Evolutionary conservation across 1,284 basidiomycete genomes (phyloP).

Genomic region (Boletus mariae): DNA sequence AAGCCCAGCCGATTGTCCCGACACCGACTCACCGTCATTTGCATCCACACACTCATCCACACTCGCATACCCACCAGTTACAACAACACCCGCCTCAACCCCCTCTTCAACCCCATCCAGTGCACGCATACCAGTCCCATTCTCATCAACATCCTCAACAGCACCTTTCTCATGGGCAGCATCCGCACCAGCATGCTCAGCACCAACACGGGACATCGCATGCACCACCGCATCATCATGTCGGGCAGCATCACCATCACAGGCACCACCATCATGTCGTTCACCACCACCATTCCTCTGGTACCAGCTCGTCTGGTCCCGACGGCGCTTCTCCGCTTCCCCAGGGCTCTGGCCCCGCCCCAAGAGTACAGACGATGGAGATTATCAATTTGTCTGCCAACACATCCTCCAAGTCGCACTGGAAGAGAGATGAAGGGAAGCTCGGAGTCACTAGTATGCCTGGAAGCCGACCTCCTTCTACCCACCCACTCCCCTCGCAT

Average conservation of each 20-base stretch:
- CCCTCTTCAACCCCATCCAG: conserved; percentile 20
- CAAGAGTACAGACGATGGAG: conserved; percentile 32
- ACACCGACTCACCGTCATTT: conserved; percentile 22
- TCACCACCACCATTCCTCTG: conserved; percentile 39
- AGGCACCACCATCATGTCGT: conserved; percentile 44
- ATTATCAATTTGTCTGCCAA: conserved; percentile 31
- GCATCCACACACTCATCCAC: conserved; percentile 23
- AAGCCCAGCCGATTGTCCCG: conserved; percentile 24
- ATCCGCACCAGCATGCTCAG: conserved; percentile 29
- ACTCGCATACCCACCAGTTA: conserved; percentile 22
- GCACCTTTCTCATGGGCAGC: conserved; percentile 29
- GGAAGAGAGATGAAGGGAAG: conserved; percentile 30
- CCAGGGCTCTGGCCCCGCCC: conserved; percentile 21
- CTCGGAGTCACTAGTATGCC: conserved; percentile 25
- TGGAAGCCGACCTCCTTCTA: conserved; percentile 30
- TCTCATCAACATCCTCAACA: conserved; percentile 30
- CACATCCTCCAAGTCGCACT: conserved; percentile 26
- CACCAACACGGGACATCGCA: conserved; percentile 34
- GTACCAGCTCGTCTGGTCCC: conserved; percentile 16
- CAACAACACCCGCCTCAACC: conserved; percentile 20
- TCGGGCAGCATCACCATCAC: conserved; percentile 37
- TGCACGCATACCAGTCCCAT: conserved; percentile 25
- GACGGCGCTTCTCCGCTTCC: conserved; percentile 20
- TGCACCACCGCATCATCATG: conserved; percentile 31
- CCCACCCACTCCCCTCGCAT: conserved; percentile 27